Conservation (phyloP, 495 filamentous ascomycete genomes). For the Lophiostoma macrostomum region DNA sequence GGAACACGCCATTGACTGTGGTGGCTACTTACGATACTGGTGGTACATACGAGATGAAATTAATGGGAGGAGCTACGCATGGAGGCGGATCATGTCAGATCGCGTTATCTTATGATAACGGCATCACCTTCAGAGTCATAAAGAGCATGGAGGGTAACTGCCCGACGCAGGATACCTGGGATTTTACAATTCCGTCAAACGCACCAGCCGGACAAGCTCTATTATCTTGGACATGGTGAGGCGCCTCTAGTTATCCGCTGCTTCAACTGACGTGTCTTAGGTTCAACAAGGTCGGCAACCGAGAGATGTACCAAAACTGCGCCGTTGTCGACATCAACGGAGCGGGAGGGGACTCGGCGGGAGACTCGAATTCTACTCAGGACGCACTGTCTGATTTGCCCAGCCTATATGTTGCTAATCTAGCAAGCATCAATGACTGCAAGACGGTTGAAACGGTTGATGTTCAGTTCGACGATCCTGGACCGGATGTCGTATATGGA, state of each 20-base stretch:
- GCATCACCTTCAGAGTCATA: slow-evolving; percentile 61
- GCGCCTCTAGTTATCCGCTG: not conserved
- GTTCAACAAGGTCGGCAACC: slow-evolving; percentile 64
- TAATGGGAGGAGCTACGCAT: slow-evolving; percentile 58
- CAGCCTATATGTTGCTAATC: slow-evolving; percentile 58
- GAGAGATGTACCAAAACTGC: slow-evolving; percentile 50
- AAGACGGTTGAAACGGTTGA: slow-evolving; percentile 54
- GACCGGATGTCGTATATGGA: slow-evolving; percentile 53
- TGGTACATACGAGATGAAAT: slow-evolving; percentile 54
- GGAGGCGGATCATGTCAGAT: slow-evolving; percentile 65
- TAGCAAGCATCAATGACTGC: slow-evolving; percentile 48
- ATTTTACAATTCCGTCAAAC: slow-evolving; percentile 63
- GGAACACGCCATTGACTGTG: slow-evolving; percentile 46
- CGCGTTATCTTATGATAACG: slow-evolving; percentile 61
- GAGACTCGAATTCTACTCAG: slow-evolving; percentile 2
- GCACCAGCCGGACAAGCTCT: slow-evolving; percentile 57
- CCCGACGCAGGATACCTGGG: slow-evolving; percentile 51
- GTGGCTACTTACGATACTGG: slow-evolving; percentile 56
- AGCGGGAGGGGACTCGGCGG: not conserved
- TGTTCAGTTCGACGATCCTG: slow-evolving; percentile 70
- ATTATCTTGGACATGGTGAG: slow-evolving; percentile 60
- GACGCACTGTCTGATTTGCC: slow-evolving; percentile 46
- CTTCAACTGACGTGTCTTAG: slow-evolving; percentile 31
- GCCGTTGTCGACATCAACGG: slow-evolving; percentile 31
- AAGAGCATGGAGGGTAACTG: slow-evolving; percentile 63